phyloP scores from a whole-genome alignment of 164 flowering plant species.

The Buxus sempervirens region DNA sequence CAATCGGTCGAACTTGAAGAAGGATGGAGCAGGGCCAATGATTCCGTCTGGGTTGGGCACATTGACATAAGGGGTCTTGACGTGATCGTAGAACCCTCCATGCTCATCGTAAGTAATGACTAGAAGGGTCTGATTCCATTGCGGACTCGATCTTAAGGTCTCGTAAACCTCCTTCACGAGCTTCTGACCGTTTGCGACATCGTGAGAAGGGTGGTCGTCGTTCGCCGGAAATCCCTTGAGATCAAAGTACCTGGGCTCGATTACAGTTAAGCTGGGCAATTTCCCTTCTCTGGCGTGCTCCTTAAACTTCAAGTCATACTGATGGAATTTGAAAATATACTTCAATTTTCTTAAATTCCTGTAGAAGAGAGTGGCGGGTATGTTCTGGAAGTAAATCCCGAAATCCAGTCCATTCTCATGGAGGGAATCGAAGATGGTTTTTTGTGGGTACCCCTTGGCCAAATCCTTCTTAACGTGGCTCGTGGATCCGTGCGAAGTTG shows the following conservation, averaged over 20 bases:
- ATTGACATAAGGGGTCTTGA: constrained; percentile 56
- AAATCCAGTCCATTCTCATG: constrained; percentile 60
- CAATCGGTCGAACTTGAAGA: constrained; percentile 83
- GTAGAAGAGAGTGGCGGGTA: constrained; percentile 76
- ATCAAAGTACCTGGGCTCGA: constrained; percentile 91
- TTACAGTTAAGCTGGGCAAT: constrained; percentile 70
- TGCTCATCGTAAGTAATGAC: constrained; percentile 93
- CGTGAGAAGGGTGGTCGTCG: constrained; percentile 94
- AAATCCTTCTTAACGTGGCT: constrained; percentile 68
- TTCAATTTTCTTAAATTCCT: constrained; percentile 79
- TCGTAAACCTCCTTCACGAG: constrained; percentile 93
- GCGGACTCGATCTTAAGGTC: constrained; percentile 76
- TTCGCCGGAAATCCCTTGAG: constrained; percentile 63
- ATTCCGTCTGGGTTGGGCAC: constrained; percentile 92
- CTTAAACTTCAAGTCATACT: constrained; percentile 61
- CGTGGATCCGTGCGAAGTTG: constrained; percentile 85
- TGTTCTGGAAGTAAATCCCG: constrained; percentile 72
- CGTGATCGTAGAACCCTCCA: constrained; percentile 93
- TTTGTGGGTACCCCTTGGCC: constrained; percentile 76
- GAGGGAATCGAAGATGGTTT: constrained; percentile 84
- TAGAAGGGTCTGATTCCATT: constrained; percentile 88
- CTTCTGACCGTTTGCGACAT: constrained; percentile 86
- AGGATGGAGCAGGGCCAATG: constrained; percentile 73
- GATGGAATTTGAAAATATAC: constrained; percentile 69
- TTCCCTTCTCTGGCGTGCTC: constrained; percentile 72